Base-by-base conservation (phyloP, 495 filamentous ascomycete species). In the Recurvomyces mirabilis region DNA sequence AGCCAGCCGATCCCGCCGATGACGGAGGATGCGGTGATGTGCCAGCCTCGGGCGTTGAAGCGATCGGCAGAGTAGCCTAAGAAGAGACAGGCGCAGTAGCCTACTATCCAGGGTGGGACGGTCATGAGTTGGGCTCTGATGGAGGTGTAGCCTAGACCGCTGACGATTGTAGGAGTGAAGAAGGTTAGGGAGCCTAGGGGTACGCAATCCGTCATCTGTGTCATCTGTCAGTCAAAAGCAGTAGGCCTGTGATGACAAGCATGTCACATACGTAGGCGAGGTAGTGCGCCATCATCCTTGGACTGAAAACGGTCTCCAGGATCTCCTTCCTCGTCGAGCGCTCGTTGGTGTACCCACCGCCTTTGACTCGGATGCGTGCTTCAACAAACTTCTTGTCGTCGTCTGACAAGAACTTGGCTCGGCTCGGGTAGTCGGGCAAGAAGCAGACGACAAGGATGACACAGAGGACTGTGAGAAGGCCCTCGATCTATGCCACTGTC, bases 341-440 rank as follows among this genome's bases (percentile, higher is more conserved):
- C 14, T 45, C 51, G n/a, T 40, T 37, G 10, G 35, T 54, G 47
- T 50, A 51, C 11, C 47, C 51, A 20, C 47, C 51, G 13, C 51
- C 51, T 14, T 44, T 33, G 5, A 31, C 39, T 13, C 32, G 18
- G 13, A 54, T 42, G 4, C 51, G 30, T 11, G 17, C 46, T 32
- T 46, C 21, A 11, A 46, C 35, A 20, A 38, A 46, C 19, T 29
- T 39, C 53, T 74, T 81, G 44, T 93, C 82, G 32, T 81, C 77
- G 14, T 75, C 65, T 3, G 61, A 82, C 24, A 93, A 59, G 58
- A 87, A 89, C 14, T 61, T 63, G 0, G 84, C 83, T 29, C 75
- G 71, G n/a, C 74, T 71, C 0, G 86, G 81, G 2, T 71, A 72
- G 55, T 89, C 83, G 0, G 85, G 85, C 39, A 91, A 61, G 43